These are phyloP conservation scores for Sechiopsis laciniata DNA, from an alignment of 306 rosid species.

Conservation along the genomic window DNA sequence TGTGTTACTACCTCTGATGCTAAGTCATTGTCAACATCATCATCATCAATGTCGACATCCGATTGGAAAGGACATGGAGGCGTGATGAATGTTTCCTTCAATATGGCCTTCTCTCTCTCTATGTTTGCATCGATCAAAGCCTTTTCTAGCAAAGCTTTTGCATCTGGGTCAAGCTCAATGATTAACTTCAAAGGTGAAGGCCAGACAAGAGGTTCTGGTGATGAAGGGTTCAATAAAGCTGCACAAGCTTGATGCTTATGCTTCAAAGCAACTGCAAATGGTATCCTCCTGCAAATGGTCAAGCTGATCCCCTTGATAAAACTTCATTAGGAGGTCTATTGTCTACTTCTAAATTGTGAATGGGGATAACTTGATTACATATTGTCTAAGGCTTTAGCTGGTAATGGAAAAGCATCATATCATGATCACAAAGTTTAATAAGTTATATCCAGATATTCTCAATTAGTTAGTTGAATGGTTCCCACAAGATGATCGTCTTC, in stretches of 20 bases:
- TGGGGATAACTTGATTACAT: neutral
- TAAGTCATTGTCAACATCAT: conserved; percentile 33
- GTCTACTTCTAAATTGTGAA: neutral
- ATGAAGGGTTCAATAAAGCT: conserved; percentile 61
- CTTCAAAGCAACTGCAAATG: conserved; percentile 64
- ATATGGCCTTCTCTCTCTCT: conserved; percentile 68
- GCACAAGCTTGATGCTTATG: conserved; percentile 65
- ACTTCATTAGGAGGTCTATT: neutral
- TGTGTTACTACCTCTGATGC: conserved; percentile 50
- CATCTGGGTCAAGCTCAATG: conserved; percentile 70
- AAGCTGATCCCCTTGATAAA: neutral
- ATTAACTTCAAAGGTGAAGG: conserved; percentile 84
- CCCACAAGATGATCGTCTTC: neutral
- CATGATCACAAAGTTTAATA: neutral
- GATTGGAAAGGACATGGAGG: conserved; percentile 38
- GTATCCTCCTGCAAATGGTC: conserved; percentile 63
- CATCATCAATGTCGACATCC: conserved; percentile 25
- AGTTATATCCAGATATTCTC: neutral
- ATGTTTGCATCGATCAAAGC: conserved; percentile 74
- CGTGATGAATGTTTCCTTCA: conserved; percentile 39
- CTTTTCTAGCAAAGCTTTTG: conserved; percentile 62
- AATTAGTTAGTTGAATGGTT: no score
- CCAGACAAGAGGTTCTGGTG: conserved; percentile 89
- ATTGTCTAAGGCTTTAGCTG: neutral
- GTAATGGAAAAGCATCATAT: neutral